Base-by-base conservation (phyloP, 352 stramenopile species). In the Phytophthora pistaciae region DNA sequence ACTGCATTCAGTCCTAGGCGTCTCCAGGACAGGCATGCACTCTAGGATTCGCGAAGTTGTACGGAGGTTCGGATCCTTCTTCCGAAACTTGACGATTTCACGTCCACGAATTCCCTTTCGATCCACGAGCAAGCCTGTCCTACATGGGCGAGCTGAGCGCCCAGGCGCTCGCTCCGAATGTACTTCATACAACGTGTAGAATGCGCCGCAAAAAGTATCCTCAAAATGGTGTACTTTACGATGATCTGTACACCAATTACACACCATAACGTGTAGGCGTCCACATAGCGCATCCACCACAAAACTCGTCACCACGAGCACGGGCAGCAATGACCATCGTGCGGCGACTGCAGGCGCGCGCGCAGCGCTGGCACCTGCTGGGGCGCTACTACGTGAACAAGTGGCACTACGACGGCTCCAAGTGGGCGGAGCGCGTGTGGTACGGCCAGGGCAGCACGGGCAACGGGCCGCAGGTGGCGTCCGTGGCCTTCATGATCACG, bases 401-500 rank as follows among this genome's bases (percentile, higher is more conserved):
- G 69, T 95, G 88, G 88, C 88, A 93, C 44, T 95, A 95, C 54
- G 84, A 94, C 64, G 86, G 82, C 20, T 84, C 78, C 50, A 95
- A 94, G 62, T 91, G 79, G 82, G 77, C 74, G 56, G 86, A 94
- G 56, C 78, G 86, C 53, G 72, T 93, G 20, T 92, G 85, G 86
- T 88, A 91, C 57, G 88, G 86, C 57, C 72, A 81, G 49, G 70
- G 74, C 3, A 84, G 81, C 52, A 80, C 74, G 20, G 70, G 72
- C n/a, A 72, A 72, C 9, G 60, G 80, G 1, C 72, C 79, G 23
- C 70, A 75, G n/a, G 77, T 90, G 25, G 85, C 85, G 21, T 91
- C 85, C 25, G 87, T 95, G 71, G 86, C 88, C 49, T 95, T 95
- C 62, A 95, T 95, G 88, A 92, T 95, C 78, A 95, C 88, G 64